phyloP scores from a whole-genome alignment of 2,329 filamentous ascomycete genomes.

The Penicillium sp. region DNA sequence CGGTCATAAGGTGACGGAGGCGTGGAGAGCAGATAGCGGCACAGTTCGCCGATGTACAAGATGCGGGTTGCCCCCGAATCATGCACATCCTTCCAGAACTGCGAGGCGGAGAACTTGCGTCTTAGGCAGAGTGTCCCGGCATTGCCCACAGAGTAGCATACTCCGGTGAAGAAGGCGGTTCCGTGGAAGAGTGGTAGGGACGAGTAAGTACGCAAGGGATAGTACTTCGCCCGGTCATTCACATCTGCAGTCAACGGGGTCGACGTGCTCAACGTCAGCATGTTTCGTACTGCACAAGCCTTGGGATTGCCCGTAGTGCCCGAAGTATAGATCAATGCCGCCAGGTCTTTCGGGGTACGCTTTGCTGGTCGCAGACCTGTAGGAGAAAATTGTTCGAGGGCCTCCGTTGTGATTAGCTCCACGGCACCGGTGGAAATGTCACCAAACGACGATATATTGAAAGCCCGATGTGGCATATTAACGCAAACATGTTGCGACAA shows the following conservation, averaged over 20 bases:
- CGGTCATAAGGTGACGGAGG: conserved; percentile 47
- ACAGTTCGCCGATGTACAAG: conserved; percentile 51
- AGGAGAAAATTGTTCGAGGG: conserved; percentile 28
- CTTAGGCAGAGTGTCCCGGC: conserved; percentile 44
- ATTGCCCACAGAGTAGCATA: conserved; percentile 43
- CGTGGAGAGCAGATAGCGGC: conserved; percentile 48
- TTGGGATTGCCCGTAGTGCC: conserved; percentile 51
- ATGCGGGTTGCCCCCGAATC: conserved; percentile 45
- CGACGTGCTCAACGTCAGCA: conserved; percentile 38
- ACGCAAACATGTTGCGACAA: conserved; percentile 36
- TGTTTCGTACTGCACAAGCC: conserved; percentile 44
- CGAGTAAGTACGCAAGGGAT: conserved; percentile 48
- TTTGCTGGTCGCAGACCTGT: conserved; percentile 31
- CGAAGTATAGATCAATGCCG: conserved; percentile 48
- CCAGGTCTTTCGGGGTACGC: conserved; percentile 35
- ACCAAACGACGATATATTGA: conserved; percentile 42
- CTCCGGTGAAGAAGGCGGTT: conserved; percentile 47
- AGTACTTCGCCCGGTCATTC: conserved; percentile 42
- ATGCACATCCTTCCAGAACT: conserved; percentile 48
- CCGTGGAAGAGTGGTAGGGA: conserved; percentile 51
- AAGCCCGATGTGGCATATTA: conserved; percentile 36
- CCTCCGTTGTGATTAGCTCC: conserved; percentile 26
- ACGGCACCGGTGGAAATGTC: conserved; percentile 18
- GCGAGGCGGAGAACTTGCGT: conserved; percentile 47
- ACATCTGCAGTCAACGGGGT: conserved; percentile 38